Evolutionary conservation across 495 filamentous ascomycete genomes (phyloP).

Genomic region (Usnea hakonensis): DNA sequence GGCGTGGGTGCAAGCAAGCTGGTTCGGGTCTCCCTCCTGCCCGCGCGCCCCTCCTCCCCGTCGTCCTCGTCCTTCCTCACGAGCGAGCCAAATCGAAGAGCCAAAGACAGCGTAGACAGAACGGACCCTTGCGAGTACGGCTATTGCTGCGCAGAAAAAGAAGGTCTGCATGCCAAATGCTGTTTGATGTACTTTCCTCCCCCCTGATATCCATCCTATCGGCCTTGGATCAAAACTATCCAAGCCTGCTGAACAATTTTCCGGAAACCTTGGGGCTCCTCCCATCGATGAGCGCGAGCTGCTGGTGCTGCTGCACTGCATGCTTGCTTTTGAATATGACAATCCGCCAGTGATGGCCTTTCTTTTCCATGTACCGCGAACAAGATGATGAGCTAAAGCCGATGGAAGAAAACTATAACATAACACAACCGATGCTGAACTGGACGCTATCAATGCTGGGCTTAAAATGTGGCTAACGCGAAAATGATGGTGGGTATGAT

Average conservation of each 20-base stretch:
- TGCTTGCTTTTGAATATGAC: slow-evolving; percentile 8
- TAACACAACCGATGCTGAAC: slow-evolving; percentile 17
- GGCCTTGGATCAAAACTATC: slow-evolving; percentile 15
- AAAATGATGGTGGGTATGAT: slow-evolving; percentile 13
- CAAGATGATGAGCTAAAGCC: slow-evolving; percentile 5
- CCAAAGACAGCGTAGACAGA: slow-evolving; percentile 1
- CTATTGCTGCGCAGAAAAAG: slow-evolving; percentile 1
- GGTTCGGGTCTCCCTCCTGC: slow-evolving; percentile 10
- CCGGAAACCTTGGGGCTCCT: slow-evolving; percentile 8
- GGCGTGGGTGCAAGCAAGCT: slow-evolving; percentile 2
- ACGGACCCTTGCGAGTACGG: not conserved
- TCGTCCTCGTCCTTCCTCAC: too few species aligned
- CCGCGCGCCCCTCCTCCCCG: not conserved
- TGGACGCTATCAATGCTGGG: slow-evolving; percentile 24
- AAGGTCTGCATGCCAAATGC: slow-evolving; percentile 3
- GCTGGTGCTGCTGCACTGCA: not conserved
- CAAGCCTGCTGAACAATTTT: slow-evolving; percentile 17
- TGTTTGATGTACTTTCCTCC: not conserved
- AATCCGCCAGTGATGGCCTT: slow-evolving; percentile 11
- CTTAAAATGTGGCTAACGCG: slow-evolving; percentile 17
- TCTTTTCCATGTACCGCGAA: slow-evolving; percentile 12
- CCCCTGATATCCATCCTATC: slow-evolving; percentile 12
- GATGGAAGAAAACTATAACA: slow-evolving; percentile 7
- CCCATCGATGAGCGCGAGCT: not conserved
- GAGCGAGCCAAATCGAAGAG: not conserved